Percentiles rank a stretch among this genome's conserved stretches.
These are phyloP conservation scores for Zychaea mexicana DNA, from an alignment of 371 early-diverging fungal species.

Conservation along the genomic window DNA sequence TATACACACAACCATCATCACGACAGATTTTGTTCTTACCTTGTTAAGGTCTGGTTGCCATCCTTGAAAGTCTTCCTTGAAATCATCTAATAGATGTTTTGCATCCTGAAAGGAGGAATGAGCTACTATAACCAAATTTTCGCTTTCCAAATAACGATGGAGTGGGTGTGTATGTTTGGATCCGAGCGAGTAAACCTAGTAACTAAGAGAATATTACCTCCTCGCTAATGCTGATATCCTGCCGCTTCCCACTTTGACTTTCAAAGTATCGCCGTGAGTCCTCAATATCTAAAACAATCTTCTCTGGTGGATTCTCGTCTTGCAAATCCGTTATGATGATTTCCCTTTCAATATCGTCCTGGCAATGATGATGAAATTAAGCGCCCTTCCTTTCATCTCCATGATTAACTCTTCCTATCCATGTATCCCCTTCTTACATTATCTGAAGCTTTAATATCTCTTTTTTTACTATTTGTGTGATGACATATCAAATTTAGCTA, in stretches of 20 bases:
- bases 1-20: no score
- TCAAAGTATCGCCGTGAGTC: slow-evolving; percentile 80
- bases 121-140: no score
- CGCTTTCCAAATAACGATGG: no score
- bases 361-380: background rate
- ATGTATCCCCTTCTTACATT: no score
- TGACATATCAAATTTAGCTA: no score
- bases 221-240: slow-evolving; percentile 23
- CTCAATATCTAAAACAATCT: slow-evolving; percentile 68
- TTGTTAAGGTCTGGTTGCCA: slow-evolving; percentile 48
- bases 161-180: no score
- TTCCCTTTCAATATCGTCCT: slow-evolving; percentile 32
- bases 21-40: slow-evolving; percentile 7
- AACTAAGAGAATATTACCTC: slow-evolving; percentile 8
- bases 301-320: slow-evolving; percentile 49
- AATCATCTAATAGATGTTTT: slow-evolving; percentile 22
- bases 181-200: no score
- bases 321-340: slow-evolving; percentile 70
- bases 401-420: no score
- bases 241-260: slow-evolving; percentile 60
- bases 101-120: slow-evolving; percentile 32
- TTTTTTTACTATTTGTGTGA: no score
- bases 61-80: slow-evolving; percentile 33
- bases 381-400: no score
- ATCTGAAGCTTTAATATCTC: no score